Base-by-base conservation (phyloP, 2,329 filamentous ascomycete genomes). In the Ilyonectria robusta region DNA sequence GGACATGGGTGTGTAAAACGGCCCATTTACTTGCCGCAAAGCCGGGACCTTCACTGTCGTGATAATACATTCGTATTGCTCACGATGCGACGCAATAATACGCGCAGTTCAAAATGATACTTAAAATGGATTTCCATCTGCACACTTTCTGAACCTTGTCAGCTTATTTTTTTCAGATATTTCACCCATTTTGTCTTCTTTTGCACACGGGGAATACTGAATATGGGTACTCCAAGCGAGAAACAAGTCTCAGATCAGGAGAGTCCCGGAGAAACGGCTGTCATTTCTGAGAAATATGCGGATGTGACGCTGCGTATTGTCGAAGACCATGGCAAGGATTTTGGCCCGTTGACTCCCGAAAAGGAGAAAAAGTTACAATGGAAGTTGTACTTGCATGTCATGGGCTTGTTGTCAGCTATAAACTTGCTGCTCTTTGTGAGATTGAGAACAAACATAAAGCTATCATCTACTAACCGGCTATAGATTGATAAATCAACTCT, bases 401-500 rank as follows among this genome's bases (percentile, higher is more conserved):
- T 82, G 70, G 57, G 72, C 0, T 63, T 82, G 6, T 48, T 82
- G 21, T 75, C 74, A 1, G 69, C 75, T 0, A 79, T 81, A 56
- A 81, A 82, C 58, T 60, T 82, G 6, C 75, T 81, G 65, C 70
- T 82, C 2, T 82, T 81, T 65, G 79, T 81, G 63, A 69, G 78
- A 42, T 8, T 42, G 17, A 6, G 15, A 42, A 76, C 26, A 2
- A 6, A 11, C 35, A 17, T 17, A 46, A 4, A 7, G 2, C 2
- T 17, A 2, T 6, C 7, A 15, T 33, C 1, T 8, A 3, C 23
- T 40, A 17, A 44, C 15, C 3, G 6, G 5, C 1, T 2, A 4
- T 4, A 82, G 79, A 76, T 82, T 53, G 80, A 83, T 62, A 83
- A 83, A 70, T 78, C 81, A 0, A 83, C 81, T 1, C 68, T 84